A percentile compares a stretch with the other conserved stretches of the same genome.
Conservation (phyloP, 768 basidiomycete species). For the Fomitopsis serialis region DNA sequence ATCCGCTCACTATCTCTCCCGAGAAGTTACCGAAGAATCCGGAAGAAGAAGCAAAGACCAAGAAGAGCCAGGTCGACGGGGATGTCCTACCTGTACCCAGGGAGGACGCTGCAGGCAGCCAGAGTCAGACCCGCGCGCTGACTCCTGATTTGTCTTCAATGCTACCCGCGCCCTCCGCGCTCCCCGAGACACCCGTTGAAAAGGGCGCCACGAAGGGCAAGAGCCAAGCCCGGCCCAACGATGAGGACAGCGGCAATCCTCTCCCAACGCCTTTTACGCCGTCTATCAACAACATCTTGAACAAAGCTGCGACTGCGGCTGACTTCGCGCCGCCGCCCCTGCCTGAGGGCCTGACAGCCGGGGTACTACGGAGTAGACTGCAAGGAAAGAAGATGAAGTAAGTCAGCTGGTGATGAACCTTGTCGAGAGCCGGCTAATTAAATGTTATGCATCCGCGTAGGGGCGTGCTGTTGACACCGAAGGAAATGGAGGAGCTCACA, state of each 20-base stretch:
- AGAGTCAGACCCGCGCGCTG: conserved; percentile 2
- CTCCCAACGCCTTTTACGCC: conserved; percentile 63
- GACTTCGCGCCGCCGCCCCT: conserved; percentile 29
- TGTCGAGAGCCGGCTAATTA: neutral
- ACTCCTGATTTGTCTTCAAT: conserved; percentile 17
- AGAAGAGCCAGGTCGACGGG: neutral
- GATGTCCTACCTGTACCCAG: conserved; percentile 5
- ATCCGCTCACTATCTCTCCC: conserved; percentile 45
- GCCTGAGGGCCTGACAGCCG: conserved; percentile 54
- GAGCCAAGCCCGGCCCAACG: neutral
- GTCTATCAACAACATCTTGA: conserved; percentile 53
- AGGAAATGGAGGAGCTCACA: conserved; percentile 78
- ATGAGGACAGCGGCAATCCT: neutral
- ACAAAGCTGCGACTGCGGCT: conserved; percentile 24
- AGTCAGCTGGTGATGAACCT: conserved; percentile 16
- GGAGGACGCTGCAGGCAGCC: neutral
- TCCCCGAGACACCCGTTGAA: conserved; percentile 8
- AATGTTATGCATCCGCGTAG: conserved; percentile 28
- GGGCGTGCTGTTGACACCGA: conserved; percentile 68
- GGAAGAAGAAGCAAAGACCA: conserved; percentile 9
- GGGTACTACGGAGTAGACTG: conserved; percentile 53
- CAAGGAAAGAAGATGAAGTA: conserved; percentile 71
- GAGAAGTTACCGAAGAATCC: conserved; percentile 34
- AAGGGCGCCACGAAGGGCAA: conserved; percentile 10
- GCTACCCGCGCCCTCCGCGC: conserved; percentile 13